A percentile compares a stretch with the other conserved stretches of the same genome.
phyloP scores from a whole-genome alignment of 108 stramenopile genomes.

The Nannochloropsis gaditana region DNA sequence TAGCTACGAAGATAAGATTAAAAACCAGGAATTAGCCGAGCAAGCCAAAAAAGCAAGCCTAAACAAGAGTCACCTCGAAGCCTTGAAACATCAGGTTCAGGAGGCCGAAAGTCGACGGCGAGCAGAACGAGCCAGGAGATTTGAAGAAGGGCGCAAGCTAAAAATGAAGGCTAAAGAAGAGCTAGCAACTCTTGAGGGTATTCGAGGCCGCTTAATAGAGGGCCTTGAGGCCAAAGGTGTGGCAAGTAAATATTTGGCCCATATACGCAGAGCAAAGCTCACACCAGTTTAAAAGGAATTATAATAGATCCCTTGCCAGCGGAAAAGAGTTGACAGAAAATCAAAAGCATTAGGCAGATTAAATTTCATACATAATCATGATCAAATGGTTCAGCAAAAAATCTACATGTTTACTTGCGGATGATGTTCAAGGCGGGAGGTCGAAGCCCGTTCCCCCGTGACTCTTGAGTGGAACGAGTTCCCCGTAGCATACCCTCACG shows the following conservation, averaged over 20 bases:
- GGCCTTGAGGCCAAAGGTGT: slow-evolving; percentile 1
- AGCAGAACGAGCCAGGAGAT: not conserved
- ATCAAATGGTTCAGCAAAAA: too few species aligned
- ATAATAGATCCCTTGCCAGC: too few species aligned
- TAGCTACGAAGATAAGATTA: not conserved
- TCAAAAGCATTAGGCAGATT: too few species aligned
- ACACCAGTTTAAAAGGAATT: not conserved
- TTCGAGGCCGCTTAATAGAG: not conserved
- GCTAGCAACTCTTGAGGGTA: not conserved
- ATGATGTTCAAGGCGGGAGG: too few species aligned
- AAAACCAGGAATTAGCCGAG: not conserved
- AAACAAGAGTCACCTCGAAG: not conserved
- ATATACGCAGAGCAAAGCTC: not conserved
- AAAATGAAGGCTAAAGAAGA: not conserved
- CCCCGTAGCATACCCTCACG: too few species aligned
- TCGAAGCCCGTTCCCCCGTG: too few species aligned
- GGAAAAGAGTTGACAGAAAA: too few species aligned
- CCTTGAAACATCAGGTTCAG: slow-evolving; percentile 3
- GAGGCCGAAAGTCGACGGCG: not conserved
- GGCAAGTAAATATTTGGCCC: not conserved
- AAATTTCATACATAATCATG: too few species aligned
- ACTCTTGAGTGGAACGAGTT: too few species aligned
- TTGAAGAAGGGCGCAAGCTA: not conserved
- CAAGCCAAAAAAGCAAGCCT: not conserved
- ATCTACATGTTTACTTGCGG: too few species aligned